phyloP scores from a whole-genome alignment of 352 stramenopile species.

The Globisporangium cederbergense region DNA sequence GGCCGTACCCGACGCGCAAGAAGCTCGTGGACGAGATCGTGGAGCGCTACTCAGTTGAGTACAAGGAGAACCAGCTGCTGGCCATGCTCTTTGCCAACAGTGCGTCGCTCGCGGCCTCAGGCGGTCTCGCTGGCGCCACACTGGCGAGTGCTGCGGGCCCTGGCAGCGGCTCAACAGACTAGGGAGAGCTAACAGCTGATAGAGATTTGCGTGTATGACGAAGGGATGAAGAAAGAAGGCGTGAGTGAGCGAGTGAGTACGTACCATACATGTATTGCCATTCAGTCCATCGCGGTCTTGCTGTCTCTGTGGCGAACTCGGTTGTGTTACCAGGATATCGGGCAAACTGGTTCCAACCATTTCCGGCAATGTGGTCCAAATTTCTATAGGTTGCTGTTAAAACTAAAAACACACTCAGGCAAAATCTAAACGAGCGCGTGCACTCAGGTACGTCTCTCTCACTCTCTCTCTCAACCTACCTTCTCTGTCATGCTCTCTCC shows the following conservation, averaged over 20 bases:
- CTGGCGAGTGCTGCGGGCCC: background rate
- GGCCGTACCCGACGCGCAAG: slow-evolving; percentile 83
- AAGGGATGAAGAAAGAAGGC: background rate
- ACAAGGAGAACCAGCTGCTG: slow-evolving; percentile 83
- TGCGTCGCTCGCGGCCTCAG: background rate
- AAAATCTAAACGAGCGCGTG: background rate
- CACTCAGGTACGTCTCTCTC: background rate
- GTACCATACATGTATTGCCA: slow-evolving; percentile 2
- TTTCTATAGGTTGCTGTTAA: background rate
- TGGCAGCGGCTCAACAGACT: background rate
- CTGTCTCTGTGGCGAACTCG: background rate
- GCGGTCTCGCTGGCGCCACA: background rate
- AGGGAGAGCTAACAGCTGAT: background rate
- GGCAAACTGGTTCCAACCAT: background rate
- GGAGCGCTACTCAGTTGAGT: slow-evolving; percentile 80
- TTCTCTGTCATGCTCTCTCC: background rate
- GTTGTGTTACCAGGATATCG: no score
- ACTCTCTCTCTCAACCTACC: background rate
- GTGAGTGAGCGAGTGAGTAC: background rate
- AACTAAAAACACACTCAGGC: slow-evolving; percentile 8
- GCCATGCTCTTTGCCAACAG: slow-evolving; percentile 65
- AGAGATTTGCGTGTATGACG: background rate
- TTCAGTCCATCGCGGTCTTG: background rate
- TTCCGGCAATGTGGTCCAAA: background rate
- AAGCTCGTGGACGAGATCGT: slow-evolving; percentile 88